These are phyloP conservation scores for Coelastrella sp. DNA, from an alignment of 139 green algal species.

Conservation along the genomic window DNA sequence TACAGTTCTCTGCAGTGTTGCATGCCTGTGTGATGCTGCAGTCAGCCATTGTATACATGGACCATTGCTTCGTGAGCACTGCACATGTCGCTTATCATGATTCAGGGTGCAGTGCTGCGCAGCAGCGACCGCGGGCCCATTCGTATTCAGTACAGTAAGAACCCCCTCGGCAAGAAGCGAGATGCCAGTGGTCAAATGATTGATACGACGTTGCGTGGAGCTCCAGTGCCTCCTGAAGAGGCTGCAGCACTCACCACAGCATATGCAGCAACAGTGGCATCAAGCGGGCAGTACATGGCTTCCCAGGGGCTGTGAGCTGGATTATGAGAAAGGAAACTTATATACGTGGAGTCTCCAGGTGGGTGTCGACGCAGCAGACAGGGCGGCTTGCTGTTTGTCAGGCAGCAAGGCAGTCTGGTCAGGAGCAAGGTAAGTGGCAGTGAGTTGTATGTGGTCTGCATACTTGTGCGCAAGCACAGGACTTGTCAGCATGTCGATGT, in stretches of 20 bases:
- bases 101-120: conserved; percentile 69
- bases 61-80: background rate
- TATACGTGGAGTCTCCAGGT: too few relatives aligned
- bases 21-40: background rate
- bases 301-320: too few relatives aligned
- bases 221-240: conserved; percentile 14
- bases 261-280: background rate
- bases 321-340: too few relatives aligned
- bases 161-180: conserved; percentile 80
- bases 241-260: background rate
- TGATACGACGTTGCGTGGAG: conserved; percentile 1
- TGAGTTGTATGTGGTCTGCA: too few relatives aligned
- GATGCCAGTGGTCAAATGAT: conserved; percentile 24
- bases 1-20: background rate
- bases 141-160: conserved; percentile 91
- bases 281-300: background rate
- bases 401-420: too few relatives aligned
- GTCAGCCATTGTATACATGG: background rate
- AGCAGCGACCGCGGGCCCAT: conserved; percentile 86
- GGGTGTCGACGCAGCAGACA: too few relatives aligned
- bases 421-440: too few relatives aligned
- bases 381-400: too few relatives aligned
- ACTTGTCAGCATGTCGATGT: too few relatives aligned
- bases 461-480: too few relatives aligned
- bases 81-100: background rate